A percentile compares a stretch with the other conserved stretches of the same genome.
These are phyloP conservation scores for Spathaspora girioi DNA, from an alignment of 805 yeast species.

Conservation along the genomic window DNA sequence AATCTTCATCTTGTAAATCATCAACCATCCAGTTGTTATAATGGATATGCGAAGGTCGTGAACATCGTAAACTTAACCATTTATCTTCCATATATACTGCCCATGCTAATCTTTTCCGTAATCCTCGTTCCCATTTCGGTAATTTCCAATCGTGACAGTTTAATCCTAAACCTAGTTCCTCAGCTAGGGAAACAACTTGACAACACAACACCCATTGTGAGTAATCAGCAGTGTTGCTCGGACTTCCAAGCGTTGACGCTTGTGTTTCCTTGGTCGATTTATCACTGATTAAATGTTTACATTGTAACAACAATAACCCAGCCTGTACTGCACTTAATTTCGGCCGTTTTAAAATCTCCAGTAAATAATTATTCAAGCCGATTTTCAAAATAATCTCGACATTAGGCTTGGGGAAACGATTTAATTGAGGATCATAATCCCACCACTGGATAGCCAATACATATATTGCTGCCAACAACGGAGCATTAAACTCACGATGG, in stretches of 20 bases:
- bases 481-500: slow-evolving; percentile 88
- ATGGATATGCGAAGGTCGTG: slow-evolving; percentile 78
- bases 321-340: slow-evolving; percentile 91
- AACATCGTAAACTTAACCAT: slow-evolving; percentile 80
- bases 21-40: slow-evolving; percentile 79
- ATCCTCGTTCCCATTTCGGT: slow-evolving; percentile 93
- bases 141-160: slow-evolving; percentile 88
- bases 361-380: slow-evolving; percentile 65
- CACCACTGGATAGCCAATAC: slow-evolving; percentile 90
- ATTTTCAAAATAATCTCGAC: slow-evolving; percentile 44
- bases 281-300: slow-evolving; percentile 36
- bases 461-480: slow-evolving; percentile 86
- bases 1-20: slow-evolving; percentile 67
- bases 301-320: slow-evolving; percentile 73
- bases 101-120: slow-evolving; percentile 89
- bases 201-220: slow-evolving; percentile 85
- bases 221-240: slow-evolving; percentile 34
- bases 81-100: slow-evolving; percentile 91
- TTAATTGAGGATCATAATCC: slow-evolving; percentile 79
- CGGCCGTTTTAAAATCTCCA: slow-evolving; percentile 79
- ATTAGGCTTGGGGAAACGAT: slow-evolving; percentile 77
- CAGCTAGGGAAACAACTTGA: slow-evolving; percentile 83
- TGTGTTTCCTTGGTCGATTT: slow-evolving; percentile 9
- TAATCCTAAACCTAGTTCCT: slow-evolving; percentile 87
- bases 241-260: background rate